These are phyloP conservation scores for Podaxis sp. DNA, from an alignment of 768 basidiomycete genomes.

Conservation along the genomic window DNA sequence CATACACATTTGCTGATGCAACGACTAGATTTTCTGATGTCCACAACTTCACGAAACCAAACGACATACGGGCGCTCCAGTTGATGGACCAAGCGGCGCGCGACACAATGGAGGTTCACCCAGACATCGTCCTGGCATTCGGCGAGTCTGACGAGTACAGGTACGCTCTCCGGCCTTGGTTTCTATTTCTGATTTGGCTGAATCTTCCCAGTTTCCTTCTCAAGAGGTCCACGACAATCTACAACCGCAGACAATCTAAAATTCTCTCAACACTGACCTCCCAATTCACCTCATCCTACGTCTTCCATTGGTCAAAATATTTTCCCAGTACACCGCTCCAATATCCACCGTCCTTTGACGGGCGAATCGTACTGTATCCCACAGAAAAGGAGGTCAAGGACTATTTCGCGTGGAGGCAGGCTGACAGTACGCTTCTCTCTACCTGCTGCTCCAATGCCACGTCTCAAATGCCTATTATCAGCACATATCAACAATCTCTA, in stretches of 20 bases:
- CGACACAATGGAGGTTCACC: slow-evolving; percentile 77
- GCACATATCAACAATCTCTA: slow-evolving; percentile 98
- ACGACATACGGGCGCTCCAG: slow-evolving; percentile 81
- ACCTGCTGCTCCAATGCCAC: not conserved
- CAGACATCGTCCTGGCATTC: slow-evolving; percentile 84
- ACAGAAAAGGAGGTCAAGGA: slow-evolving; percentile 70
- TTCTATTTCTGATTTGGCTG: not conserved
- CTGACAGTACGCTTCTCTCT: slow-evolving; percentile 71
- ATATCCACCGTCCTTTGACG: slow-evolving; percentile 93
- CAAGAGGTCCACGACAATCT: slow-evolving; percentile 69
- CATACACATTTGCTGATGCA: not conserved
- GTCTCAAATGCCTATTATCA: slow-evolving; percentile 29
- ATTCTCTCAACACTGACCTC: slow-evolving; percentile 83
- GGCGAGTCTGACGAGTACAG: slow-evolving; percentile 99
- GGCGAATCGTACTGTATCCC: slow-evolving; percentile 83
- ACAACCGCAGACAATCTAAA: slow-evolving; percentile 86
- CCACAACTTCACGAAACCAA: slow-evolving; percentile 87
- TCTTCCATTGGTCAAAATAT: slow-evolving; percentile 80
- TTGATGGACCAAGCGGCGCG: slow-evolving; percentile 93
- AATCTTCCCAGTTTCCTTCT: slow-evolving; percentile 73
- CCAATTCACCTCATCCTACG: slow-evolving; percentile 88
- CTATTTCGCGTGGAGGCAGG: slow-evolving; percentile 96
- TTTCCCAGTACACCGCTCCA: slow-evolving; percentile 71
- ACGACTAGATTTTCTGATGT: slow-evolving; percentile 73
- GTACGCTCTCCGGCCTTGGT: slow-evolving; percentile 37